These are phyloP conservation scores for Epichloe gansuensis DNA, from an alignment of 2,329 filamentous ascomycete species.

Conservation along the genomic window DNA sequence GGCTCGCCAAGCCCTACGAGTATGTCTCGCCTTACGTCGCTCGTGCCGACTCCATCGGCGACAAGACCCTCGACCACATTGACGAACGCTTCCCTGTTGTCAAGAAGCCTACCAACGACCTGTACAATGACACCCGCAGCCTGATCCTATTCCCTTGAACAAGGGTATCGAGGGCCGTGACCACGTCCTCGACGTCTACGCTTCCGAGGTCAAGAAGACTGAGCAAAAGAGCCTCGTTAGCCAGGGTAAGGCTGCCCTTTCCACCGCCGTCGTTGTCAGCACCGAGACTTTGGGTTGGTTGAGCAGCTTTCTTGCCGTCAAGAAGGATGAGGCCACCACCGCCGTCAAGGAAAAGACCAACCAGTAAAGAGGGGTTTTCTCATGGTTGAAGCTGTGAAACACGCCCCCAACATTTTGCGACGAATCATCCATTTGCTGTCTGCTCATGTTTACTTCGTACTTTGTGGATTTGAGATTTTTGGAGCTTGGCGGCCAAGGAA, in stretches of 20 bases:
- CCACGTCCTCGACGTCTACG: conserved; percentile 46
- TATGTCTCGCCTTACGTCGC: conserved; percentile 77
- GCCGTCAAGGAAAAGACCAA: conserved; percentile 38
- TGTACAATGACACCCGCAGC: conserved; percentile 52
- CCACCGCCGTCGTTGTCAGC: conserved; percentile 54
- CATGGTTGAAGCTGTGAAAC: background rate
- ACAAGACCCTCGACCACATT: conserved; percentile 56
- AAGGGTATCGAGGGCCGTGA: conserved; percentile 50
- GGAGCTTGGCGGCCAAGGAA: background rate
- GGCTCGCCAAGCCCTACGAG: conserved; percentile 61
- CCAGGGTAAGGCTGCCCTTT: conserved; percentile 56
- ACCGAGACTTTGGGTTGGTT: conserved; percentile 53
- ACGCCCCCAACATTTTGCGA: background rate
- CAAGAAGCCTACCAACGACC: conserved; percentile 62
- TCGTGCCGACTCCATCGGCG: conserved; percentile 67
- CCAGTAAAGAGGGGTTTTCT: conserved; percentile 21
- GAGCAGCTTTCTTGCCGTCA: conserved; percentile 43
- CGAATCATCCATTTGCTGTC: too few relatives aligned
- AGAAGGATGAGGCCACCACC: conserved; percentile 51
- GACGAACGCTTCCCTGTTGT: conserved; percentile 61
- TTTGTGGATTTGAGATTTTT: background rate
- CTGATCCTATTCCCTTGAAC: conserved; percentile 48
- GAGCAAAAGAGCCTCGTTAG: conserved; percentile 53
- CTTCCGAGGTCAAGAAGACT: conserved; percentile 48
- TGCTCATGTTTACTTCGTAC: background rate